phyloP scores from a whole-genome alignment of 2,329 filamentous ascomycete genomes.

The Colletotrichum theobromicola region DNA sequence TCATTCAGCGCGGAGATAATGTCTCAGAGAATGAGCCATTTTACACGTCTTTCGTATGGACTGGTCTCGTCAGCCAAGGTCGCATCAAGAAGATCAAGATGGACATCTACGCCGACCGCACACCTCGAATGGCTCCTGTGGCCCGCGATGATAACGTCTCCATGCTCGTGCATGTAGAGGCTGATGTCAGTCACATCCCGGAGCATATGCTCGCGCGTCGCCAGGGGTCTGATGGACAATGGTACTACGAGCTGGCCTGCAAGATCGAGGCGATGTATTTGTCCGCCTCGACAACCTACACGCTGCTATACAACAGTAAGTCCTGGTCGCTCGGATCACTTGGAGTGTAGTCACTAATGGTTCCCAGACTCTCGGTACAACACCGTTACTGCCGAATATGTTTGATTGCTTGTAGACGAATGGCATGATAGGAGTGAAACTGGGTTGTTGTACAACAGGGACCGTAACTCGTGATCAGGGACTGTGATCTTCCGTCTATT shows the following conservation, averaged over 20 bases:
- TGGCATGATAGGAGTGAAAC: neutral
- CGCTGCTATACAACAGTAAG: constrained; percentile 47
- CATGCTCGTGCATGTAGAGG: constrained; percentile 40
- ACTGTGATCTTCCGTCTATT: neutral
- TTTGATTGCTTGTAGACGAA: constrained; percentile 27
- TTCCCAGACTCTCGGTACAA: constrained; percentile 41
- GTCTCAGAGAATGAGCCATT: constrained; percentile 46
- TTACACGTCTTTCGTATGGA: constrained; percentile 34
- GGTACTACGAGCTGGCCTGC: constrained; percentile 44
- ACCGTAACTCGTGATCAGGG: neutral
- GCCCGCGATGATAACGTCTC: constrained; percentile 39
- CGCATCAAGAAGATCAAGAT: constrained; percentile 38
- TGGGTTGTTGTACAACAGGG: neutral
- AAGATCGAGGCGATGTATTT: constrained; percentile 47
- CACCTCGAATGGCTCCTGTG: constrained; percentile 33
- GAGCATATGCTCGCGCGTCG: constrained; percentile 36
- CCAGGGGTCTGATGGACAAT: constrained; percentile 39
- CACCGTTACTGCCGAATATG: constrained; percentile 48
- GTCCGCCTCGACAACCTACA: constrained; percentile 47
- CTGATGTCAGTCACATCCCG: constrained; percentile 46
- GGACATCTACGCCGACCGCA: constrained; percentile 40
- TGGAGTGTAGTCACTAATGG: constrained; percentile 21
- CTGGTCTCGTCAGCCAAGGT: constrained; percentile 34
- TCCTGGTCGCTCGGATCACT: too few relatives aligned
- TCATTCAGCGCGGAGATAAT: constrained; percentile 42